These are phyloP conservation scores for Suillus ampliporus DNA, from an alignment of 768 basidiomycete species.

Conservation along the genomic window DNA sequence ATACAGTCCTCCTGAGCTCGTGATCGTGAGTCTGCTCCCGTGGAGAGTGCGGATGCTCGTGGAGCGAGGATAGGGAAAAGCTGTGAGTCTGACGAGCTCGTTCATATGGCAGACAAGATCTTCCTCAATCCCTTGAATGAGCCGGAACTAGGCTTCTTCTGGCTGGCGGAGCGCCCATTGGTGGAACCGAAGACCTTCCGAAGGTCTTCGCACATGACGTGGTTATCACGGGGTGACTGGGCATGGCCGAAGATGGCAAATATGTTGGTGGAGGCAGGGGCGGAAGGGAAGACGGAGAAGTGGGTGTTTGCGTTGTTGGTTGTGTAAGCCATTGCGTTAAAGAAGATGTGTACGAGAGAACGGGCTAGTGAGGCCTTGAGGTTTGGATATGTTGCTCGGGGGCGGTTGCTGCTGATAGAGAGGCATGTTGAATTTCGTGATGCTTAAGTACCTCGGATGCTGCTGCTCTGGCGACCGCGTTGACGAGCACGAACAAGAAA, in stretches of 20 bases:
- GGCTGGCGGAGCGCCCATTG: slow-evolving; percentile 13
- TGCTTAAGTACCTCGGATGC: slow-evolving; percentile 18
- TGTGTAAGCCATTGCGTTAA: slow-evolving; percentile 37
- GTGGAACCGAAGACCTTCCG: slow-evolving; percentile 30
- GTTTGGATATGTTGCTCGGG: slow-evolving; percentile 10
- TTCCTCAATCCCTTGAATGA: slow-evolving; percentile 20
- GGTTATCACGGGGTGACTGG: slow-evolving; percentile 45
- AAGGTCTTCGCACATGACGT: slow-evolving; percentile 46
- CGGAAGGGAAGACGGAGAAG: slow-evolving; percentile 29
- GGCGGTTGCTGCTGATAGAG: slow-evolving; percentile 6
- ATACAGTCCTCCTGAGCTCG: no score
- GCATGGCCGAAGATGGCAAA: slow-evolving; percentile 44
- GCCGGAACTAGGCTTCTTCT: slow-evolving; percentile 15
- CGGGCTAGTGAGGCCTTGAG: slow-evolving; percentile 3
- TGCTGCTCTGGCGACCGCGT: slow-evolving; percentile 15
- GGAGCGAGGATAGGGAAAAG: no score
- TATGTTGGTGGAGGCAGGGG: slow-evolving; percentile 35
- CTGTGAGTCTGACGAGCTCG: neutral
- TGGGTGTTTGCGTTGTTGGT: slow-evolving; percentile 23
- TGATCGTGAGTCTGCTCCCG: neutral
- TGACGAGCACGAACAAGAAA: slow-evolving; percentile 12
- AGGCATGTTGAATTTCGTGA: slow-evolving; percentile 3
- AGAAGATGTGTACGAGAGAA: slow-evolving; percentile 1
- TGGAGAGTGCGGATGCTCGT: neutral
- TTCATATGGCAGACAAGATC: slow-evolving; percentile 13